Evolutionary conservation across 352 stramenopile species (phyloP), one percentile per base, ranked within the genome.

Genomic region (Poterioochromonas sp.): DNA sequence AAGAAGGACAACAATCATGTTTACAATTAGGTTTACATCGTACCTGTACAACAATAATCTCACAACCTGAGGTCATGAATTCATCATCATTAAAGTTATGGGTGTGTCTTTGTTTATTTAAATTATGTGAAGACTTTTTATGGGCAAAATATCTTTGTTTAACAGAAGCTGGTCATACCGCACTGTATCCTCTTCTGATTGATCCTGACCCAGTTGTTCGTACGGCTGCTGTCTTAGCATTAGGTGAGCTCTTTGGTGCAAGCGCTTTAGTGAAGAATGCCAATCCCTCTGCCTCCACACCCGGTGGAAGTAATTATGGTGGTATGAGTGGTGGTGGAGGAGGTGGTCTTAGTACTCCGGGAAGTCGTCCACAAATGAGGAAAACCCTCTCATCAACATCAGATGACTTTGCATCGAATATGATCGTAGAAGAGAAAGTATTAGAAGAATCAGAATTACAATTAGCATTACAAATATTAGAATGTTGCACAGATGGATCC

Each of bases 111-210:
- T 97, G 93, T 78, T 78, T 98, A 15, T 93, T 88, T 22, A 97
- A 98, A 79, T 82, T 98, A n/a, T 93, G 88, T 81, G 95, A 97
- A 77, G 90, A 92, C 49, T 95, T 94, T 80, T 83, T 91, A 58
- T 83, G 90, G 76, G 89, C 86, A 18, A 96, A 98, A 82, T 85
- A 85, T 34, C 84, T 89, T 62, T 79, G 81, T 69, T 91, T 95
- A 69, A 87, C 92, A 73, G 83, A 93, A 47, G 88, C 91, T 51
- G 82, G 96, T 34, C 92, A 95, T 65, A 85, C 87, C 20, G 83
- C 91, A 22, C 77, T 98, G 29, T 87, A 90, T 65, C 51, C 83
- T 15, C 86, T 92, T 0, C 84, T 98, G 0, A 81, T 83, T 22
- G 90, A 97, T 79, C 85, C 92, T 44, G 85, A 87, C 0, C 86